Evolutionary conservation across 2,329 filamentous ascomycete species (phyloP).

Genomic region (Xylariaceae sp.): DNA sequence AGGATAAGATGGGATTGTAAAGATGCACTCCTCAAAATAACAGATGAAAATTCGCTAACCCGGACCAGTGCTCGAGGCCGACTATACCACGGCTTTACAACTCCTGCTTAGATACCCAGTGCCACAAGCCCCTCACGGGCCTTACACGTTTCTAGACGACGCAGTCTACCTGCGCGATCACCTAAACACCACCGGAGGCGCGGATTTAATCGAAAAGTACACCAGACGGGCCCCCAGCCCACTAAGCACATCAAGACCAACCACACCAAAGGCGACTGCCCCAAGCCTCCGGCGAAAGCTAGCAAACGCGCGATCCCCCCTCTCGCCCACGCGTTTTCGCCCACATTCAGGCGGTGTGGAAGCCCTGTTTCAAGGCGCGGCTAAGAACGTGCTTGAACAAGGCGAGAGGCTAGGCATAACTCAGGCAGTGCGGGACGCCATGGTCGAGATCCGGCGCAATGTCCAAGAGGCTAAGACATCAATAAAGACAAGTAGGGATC

Average conservation of each 20-base stretch:
- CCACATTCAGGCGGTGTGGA: slow-evolving; percentile 59
- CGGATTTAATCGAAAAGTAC: slow-evolving; percentile 66
- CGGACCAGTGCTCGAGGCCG: slow-evolving; percentile 68
- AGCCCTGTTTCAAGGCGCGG: slow-evolving; percentile 69
- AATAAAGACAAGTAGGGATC: slow-evolving; percentile 37
- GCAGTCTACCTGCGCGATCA: slow-evolving; percentile 70
- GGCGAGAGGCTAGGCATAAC: slow-evolving; percentile 76
- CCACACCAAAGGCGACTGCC: slow-evolving; percentile 36
- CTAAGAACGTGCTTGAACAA: slow-evolving; percentile 67
- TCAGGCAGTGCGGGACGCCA: slow-evolving; percentile 73
- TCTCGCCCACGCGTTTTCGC: slow-evolving; percentile 49
- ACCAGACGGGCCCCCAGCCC: slow-evolving; percentile 51
- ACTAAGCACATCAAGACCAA: slow-evolving; percentile 26
- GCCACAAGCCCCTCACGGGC: slow-evolving; percentile 57
- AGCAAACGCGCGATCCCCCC: slow-evolving; percentile 41
- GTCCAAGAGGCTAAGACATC: slow-evolving; percentile 56
- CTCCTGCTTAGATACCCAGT: slow-evolving; percentile 79
- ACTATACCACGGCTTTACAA: slow-evolving; percentile 81
- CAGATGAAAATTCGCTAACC: slow-evolving; percentile 27
- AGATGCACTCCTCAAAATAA: slow-evolving; percentile 17
- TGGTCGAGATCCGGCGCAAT: slow-evolving; percentile 75
- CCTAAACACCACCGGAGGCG: slow-evolving; percentile 57
- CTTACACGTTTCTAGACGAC: slow-evolving; percentile 80
- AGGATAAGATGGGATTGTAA: slow-evolving; percentile 86
- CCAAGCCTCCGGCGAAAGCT: slow-evolving; percentile 41